phyloP scores from a whole-genome alignment of 2,329 filamentous ascomycete genomes.

The Penicillium sp. region DNA sequence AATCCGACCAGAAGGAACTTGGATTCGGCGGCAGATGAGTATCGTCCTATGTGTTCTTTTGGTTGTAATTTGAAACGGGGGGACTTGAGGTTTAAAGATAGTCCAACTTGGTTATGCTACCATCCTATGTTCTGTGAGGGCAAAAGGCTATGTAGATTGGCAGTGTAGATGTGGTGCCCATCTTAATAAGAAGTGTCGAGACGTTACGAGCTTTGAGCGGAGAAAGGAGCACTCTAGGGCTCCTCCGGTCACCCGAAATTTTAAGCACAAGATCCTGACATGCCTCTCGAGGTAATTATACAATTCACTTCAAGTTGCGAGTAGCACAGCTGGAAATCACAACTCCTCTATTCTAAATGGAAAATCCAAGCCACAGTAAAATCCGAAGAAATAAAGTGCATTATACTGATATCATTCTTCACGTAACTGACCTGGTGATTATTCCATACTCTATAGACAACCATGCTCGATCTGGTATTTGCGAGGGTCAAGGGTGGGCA shows the following conservation, averaged over 20 bases:
- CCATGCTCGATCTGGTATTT: conserved; percentile 31
- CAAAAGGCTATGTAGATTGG: background rate
- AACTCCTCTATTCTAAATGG: background rate
- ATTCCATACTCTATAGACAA: conserved; percentile 35
- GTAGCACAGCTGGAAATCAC: background rate
- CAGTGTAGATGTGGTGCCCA: background rate
- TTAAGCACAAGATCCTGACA: background rate
- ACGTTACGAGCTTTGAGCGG: background rate
- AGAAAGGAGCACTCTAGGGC: background rate
- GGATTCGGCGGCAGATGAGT: no score
- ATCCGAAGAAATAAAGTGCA: conserved; percentile 12
- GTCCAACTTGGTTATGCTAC: background rate
- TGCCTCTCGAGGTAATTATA: background rate
- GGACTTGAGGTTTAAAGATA: background rate
- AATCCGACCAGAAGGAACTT: no score
- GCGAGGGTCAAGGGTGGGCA: conserved; percentile 21
- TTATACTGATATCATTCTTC: conserved; percentile 30
- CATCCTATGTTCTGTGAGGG: background rate
- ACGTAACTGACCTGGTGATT: conserved; percentile 29
- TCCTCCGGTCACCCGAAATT: background rate
- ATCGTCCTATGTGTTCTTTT: no score
- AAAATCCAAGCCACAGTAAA: background rate
- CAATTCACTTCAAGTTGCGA: no score
- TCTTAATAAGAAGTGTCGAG: background rate
- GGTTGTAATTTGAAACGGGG: no score